phyloP scores from a whole-genome alignment of 106 monocot species.

The Triglochin maritima region DNA sequence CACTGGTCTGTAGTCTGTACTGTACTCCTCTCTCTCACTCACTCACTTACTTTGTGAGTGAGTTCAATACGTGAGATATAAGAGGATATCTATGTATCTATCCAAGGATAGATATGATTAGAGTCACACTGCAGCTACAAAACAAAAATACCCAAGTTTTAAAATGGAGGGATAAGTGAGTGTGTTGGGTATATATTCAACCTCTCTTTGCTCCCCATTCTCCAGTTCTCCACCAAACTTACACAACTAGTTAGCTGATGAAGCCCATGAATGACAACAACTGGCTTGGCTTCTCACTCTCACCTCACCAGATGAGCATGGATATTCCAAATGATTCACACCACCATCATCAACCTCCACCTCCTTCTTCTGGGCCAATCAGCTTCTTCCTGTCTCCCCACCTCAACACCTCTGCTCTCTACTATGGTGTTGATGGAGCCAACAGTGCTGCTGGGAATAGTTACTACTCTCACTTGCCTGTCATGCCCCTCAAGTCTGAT shows the following conservation, averaged over 20 bases:
- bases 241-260: constrained; percentile 15
- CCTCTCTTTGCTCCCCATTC: neutral
- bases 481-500: constrained; percentile 92
- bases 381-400: constrained; percentile 49
- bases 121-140: constrained; percentile 10
- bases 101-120: constrained; percentile 4
- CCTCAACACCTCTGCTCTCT: constrained; percentile 31
- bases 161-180: constrained; percentile 8
- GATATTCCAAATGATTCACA: constrained; percentile 45
- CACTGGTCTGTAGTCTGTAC: neutral
- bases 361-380: constrained; percentile 26
- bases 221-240: neutral
- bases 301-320: constrained; percentile 49
- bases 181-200: constrained; percentile 1
- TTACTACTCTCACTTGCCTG: constrained; percentile 47
- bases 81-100: neutral
- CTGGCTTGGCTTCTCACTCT: constrained; percentile 96
- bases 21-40: constrained; percentile 10
- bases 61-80: neutral
- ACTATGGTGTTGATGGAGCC: constrained; percentile 44
- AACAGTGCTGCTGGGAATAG: constrained; percentile 9
- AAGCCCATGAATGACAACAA: constrained; percentile 54
- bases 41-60: neutral
- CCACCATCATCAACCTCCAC: constrained; percentile 34
- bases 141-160: constrained; percentile 17